These are phyloP conservation scores for Castanea mollissima DNA, from an alignment of 306 rosid species.

Conservation along the genomic window DNA sequence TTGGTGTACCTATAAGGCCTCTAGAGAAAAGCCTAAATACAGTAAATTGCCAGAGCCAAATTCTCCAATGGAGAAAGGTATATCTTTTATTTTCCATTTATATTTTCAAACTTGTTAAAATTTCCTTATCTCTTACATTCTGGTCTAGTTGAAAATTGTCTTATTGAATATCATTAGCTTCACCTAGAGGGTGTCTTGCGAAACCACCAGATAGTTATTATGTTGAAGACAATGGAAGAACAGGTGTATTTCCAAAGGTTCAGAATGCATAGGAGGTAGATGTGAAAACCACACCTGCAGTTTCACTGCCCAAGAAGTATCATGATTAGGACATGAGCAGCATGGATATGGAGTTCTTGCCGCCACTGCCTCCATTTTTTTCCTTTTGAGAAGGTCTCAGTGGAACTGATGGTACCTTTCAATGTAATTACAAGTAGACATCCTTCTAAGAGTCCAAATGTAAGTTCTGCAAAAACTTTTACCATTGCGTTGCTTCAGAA, in stretches of 20 bases:
- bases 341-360: no score
- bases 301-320: constrained; percentile 22
- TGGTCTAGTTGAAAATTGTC: constrained; percentile 3
- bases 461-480: constrained; percentile 46
- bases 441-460: constrained; percentile 11
- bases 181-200: constrained; percentile 30
- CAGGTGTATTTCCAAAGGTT: constrained; percentile 18
- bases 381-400: no score
- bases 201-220: constrained; percentile 28
- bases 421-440: no score
- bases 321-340: no score
- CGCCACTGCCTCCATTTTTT: no score
- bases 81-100: no score
- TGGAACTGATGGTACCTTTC: no score
- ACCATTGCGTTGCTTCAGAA: constrained; percentile 74
- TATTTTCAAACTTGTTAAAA: no score
- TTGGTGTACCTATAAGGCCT: constrained; percentile 26
- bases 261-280: constrained; percentile 14
- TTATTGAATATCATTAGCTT: constrained; percentile 17
- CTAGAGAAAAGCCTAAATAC: constrained; percentile 37
- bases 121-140: not conserved
- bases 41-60: constrained; percentile 27
- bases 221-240: not conserved
- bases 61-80: constrained; percentile 36
- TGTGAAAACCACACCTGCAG: constrained; percentile 31